These are phyloP conservation scores for Angomonas desouzai DNA, from an alignment of 208 protist species.

Conservation along the genomic window DNA sequence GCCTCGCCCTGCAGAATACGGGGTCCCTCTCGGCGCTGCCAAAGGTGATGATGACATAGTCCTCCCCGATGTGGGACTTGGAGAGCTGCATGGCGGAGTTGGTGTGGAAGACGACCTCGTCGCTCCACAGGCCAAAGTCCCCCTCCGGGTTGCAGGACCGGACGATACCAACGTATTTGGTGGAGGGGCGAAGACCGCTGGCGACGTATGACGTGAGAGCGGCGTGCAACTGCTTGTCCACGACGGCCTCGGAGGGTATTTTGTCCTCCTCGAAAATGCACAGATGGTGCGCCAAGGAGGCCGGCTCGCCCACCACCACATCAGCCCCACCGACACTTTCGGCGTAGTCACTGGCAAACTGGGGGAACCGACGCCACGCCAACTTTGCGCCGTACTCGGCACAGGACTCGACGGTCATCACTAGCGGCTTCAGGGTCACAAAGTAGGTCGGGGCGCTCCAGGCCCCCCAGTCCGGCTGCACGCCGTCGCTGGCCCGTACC, in stretches of 20 bases:
- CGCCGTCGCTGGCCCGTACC: constrained; percentile 63
- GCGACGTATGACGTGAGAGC: constrained; percentile 59
- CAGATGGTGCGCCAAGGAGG: constrained; percentile 72
- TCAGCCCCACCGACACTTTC: constrained; percentile 15
- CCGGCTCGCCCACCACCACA: constrained; percentile 59
- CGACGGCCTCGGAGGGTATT: constrained; percentile 65
- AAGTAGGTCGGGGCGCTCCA: constrained; percentile 77
- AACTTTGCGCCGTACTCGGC: constrained; percentile 81
- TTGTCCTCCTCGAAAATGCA: constrained; percentile 75
- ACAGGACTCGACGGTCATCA: constrained; percentile 31
- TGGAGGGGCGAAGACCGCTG: constrained; percentile 48
- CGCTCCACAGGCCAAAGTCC: constrained; percentile 87
- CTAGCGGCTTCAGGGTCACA: constrained; percentile 79
- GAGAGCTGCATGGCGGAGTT: constrained; percentile 42
- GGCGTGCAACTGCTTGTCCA: constrained; percentile 86
- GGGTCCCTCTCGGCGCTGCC: background rate
- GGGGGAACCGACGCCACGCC: constrained; percentile 64
- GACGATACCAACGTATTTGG: constrained; percentile 77
- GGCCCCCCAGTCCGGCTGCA: constrained; percentile 47
- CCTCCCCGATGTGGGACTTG: constrained; percentile 62
- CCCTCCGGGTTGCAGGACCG: constrained; percentile 57
- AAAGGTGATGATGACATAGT: constrained; percentile 72
- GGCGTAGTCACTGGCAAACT: constrained; percentile 57
- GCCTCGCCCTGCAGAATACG: background rate
- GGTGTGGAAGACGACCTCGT: constrained; percentile 71